Base-by-base conservation (phyloP, 768 basidiomycete genomes). In the Paxillus rubicundulus region DNA sequence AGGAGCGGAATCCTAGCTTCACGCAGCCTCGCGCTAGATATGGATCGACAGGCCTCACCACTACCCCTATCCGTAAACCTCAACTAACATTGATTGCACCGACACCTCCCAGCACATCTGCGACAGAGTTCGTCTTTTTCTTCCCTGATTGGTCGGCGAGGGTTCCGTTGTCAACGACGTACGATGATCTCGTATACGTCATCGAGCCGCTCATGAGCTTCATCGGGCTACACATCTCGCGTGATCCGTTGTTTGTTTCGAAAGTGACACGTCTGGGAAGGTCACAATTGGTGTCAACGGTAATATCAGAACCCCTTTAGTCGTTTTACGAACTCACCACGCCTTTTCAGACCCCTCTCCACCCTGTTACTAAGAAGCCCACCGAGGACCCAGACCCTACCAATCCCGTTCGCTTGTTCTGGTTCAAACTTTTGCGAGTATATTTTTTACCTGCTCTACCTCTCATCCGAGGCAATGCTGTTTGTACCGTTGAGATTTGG, bases 401-500 rank as follows among this genome's bases (percentile, higher is more conserved):
- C 10, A 66, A 87, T 65, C 85, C 87, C 27, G 72, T 85, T 33
- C 79, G 83, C n/a, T 50, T 69, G n/a, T 87, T 92, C 59, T 99
- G 96, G 97, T 82, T 86, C 67, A 83, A 80, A 62, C 76, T 94
- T 49, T 66, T 92, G 50, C 86, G 95, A 5, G 65, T 80, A 17
- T 89, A 90, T 65, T 77, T 98, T 36, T 79, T 99, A 1, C 96
- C 97, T 3, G 86, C 92, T 2, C 75, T 98, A 13, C 85, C 94
- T 42, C 79, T 96, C 43, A 86, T 92, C 53, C 81, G 85, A 28
- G 86, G 87, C 34, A 93, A 94, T 62, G 87, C 92, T 7, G 87
- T 92, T 20, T 91, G 87, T 67, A 89, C 92, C 24, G 86, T 89
- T 41, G 95, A 98, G 61, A 78, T 98, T 8, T 99, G 97, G 97